Conservation (phyloP, 2,329 filamentous ascomycete genomes). For the Aureobasidium subglaciale region DNA sequence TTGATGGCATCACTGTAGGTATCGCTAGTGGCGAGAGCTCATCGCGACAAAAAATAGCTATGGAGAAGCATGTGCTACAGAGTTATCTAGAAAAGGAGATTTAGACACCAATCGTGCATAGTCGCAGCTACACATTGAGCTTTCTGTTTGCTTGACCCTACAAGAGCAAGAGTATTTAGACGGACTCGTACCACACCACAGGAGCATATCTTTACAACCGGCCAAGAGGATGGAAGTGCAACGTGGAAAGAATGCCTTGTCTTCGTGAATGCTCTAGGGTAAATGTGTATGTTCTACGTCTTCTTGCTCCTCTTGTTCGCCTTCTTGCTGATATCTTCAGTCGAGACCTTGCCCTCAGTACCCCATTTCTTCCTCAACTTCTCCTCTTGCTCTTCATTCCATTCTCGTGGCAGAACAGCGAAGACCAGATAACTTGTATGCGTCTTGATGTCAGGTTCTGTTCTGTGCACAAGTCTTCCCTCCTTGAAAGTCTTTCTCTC, state of each 20-base stretch:
- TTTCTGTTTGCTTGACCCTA: no score
- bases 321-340: slow-evolving; percentile 31
- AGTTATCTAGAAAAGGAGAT: no score
- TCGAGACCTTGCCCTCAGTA: slow-evolving; percentile 44
- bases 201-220: no score
- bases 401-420: slow-evolving; percentile 77
- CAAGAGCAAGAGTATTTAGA: no score
- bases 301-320: slow-evolving; percentile 10
- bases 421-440: slow-evolving; percentile 98
- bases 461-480: slow-evolving; percentile 69
- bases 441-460: slow-evolving; percentile 84
- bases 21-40: no score
- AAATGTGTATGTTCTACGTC: not conserved
- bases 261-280: not conserved
- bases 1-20: no score
- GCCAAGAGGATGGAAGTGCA: no score
- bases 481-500: slow-evolving; percentile 60
- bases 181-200: not conserved
- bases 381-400: slow-evolving; percentile 75
- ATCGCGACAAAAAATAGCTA: no score
- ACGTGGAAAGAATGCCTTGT: no score
- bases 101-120: no score
- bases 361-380: slow-evolving; percentile 45
- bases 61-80: no score
- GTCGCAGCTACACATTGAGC: no score